A percentile compares a stretch with the other conserved stretches of the same genome.
Conservation (phyloP, 148 eudicot species). For the Spergularia bocconei region DNA sequence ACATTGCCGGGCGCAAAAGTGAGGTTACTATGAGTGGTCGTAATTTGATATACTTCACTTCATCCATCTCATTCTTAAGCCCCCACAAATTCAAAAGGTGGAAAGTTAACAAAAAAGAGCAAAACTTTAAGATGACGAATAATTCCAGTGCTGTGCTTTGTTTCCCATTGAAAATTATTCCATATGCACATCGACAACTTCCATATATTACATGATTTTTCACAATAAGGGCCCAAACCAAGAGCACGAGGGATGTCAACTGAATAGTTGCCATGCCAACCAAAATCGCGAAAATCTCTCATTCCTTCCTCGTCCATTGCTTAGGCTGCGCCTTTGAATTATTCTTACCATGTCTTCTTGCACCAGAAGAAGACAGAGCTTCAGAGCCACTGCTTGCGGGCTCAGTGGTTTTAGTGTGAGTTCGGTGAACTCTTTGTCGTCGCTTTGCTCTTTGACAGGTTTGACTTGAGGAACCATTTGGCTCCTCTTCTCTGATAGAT, state of each 20-base stretch:
- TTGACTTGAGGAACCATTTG: slow-evolving; percentile 36
- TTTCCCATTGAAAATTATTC: not conserved
- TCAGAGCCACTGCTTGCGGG: slow-evolving; percentile 20
- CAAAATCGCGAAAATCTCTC: slow-evolving; percentile 2
- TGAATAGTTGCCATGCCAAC: not conserved
- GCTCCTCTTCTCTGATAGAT: slow-evolving; percentile 18
- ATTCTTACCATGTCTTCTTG: slow-evolving; percentile 21
- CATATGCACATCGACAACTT: not conserved
- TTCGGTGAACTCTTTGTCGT: slow-evolving; percentile 18
- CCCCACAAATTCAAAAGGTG: not conserved
- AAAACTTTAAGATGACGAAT: not conserved
- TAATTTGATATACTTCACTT: not conserved
- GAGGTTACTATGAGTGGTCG: too few species aligned
- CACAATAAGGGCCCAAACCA: not conserved
- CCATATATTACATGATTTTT: slow-evolving; percentile 6
- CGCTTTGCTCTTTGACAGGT: slow-evolving; percentile 17
- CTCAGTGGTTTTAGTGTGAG: slow-evolving; percentile 5
- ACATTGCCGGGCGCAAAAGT: too few species aligned
- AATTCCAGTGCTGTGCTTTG: not conserved
- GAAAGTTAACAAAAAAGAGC: not conserved
- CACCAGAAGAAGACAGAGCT: slow-evolving; percentile 16
- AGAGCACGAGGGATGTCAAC: not conserved
- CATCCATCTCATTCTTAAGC: not conserved
- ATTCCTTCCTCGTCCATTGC: slow-evolving; percentile 25
- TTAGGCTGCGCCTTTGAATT: slow-evolving; percentile 20